Evolutionary conservation across 345 rosid genomes (phyloP).

Genomic region (Boechera retrofracta): DNA sequence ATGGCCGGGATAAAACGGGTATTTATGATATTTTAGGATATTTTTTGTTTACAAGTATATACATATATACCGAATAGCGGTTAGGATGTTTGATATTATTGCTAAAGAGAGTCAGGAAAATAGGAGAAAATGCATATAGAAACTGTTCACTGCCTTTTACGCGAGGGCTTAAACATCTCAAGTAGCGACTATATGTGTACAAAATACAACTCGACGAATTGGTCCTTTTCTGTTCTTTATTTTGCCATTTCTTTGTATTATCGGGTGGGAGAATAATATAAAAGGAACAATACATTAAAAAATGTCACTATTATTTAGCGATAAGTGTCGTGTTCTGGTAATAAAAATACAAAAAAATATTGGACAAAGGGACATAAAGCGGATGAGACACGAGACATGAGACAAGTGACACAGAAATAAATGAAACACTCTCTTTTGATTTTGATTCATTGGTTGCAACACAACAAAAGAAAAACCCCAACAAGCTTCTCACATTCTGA

Average conservation of each 20-base stretch:
- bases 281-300: conserved; percentile 8
- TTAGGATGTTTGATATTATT: conserved; percentile 4
- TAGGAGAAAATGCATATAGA: background rate
- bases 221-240: conserved; percentile 20
- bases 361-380: conserved; percentile 21
- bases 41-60: background rate
- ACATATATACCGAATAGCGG: background rate
- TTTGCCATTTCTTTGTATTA: background rate
- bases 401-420: conserved; percentile 12
- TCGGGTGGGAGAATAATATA: background rate
- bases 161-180: conserved; percentile 23
- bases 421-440: conserved; percentile 10
- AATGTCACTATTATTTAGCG: conserved; percentile 5
- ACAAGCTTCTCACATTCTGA: conserved; percentile 9
- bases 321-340: conserved; percentile 21
- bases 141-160: background rate
- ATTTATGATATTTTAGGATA: background rate
- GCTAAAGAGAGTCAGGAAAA: background rate
- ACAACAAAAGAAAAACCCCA: conserved; percentile 34
- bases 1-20: too few relatives aligned
- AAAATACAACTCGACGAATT: conserved; percentile 31
- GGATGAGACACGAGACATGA: conserved; percentile 10
- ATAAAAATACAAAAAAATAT: conserved; percentile 10
- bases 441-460: conserved; percentile 34
- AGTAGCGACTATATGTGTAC: conserved; percentile 10